These are phyloP conservation scores for Curvularia sp. DNA, from an alignment of 2,329 filamentous ascomycete species.

Conservation along the genomic window DNA sequence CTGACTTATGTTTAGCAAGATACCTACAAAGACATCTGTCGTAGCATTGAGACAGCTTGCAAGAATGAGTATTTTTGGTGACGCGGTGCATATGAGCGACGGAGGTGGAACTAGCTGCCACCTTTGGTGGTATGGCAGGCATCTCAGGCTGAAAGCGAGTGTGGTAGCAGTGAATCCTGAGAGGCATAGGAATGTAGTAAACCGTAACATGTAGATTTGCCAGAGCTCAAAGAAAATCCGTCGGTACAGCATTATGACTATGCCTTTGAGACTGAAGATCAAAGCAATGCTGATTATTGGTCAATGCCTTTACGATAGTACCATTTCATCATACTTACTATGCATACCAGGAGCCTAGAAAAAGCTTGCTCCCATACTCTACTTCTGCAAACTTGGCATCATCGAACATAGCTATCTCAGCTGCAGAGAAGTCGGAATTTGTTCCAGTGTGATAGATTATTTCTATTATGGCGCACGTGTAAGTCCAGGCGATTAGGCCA, in stretches of 20 bases:
- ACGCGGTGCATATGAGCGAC: not conserved
- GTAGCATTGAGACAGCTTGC: constrained; percentile 1
- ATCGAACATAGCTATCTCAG: not conserved
- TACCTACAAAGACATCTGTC: not conserved
- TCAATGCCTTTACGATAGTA: not conserved
- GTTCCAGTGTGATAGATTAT: constrained; percentile 2
- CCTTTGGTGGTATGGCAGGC: not conserved
- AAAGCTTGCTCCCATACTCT: not conserved
- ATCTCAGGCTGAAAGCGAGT: not conserved
- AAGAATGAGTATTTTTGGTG: constrained; percentile 2
- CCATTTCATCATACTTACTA: not conserved
- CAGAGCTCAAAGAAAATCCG: not conserved
- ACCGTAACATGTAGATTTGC: not conserved
- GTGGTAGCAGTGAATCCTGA: not conserved
- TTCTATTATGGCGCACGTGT: not conserved
- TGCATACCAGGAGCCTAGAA: not conserved
- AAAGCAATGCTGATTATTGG: not conserved
- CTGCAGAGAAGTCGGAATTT: not conserved
- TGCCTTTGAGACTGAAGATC: not conserved
- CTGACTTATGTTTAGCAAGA: not conserved
- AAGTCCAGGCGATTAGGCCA: not conserved
- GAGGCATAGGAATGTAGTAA: not conserved
- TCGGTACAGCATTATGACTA: not conserved
- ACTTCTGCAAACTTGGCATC: not conserved
- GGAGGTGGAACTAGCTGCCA: not conserved